Conservation (phyloP, 106 monocot species). For the Amphibolis antarctica region DNA sequence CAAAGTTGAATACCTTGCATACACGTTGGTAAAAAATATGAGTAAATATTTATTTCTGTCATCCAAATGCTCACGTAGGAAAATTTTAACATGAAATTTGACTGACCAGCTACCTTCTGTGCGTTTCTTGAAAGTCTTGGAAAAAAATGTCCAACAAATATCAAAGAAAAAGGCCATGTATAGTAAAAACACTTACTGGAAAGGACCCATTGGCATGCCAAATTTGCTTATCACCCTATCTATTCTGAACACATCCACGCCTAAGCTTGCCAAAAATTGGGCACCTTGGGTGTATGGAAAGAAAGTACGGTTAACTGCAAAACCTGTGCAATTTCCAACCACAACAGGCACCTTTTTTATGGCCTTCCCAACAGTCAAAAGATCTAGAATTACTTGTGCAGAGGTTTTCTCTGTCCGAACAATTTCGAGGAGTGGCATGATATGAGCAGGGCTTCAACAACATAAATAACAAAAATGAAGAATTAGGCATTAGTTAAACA, state of each 20-base stretch:
- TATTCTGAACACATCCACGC: conserved; percentile 80
- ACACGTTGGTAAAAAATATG: too few relatives aligned
- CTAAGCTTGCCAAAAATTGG: conserved; percentile 53
- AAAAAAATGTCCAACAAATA: background rate
- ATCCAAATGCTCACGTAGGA: too few relatives aligned
- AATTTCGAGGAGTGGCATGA: conserved; percentile 95
- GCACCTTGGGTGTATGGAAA: conserved; percentile 80
- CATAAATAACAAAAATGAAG: background rate
- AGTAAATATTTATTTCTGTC: too few relatives aligned
- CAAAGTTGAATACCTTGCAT: too few relatives aligned
- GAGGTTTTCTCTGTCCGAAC: conserved; percentile 88
- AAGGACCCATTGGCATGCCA: conserved; percentile 98
- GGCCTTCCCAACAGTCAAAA: conserved; percentile 71
- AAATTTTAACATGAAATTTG: too few relatives aligned
- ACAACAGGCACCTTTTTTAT: conserved; percentile 95
- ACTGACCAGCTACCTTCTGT: too few relatives aligned
- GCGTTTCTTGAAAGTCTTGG: background rate
- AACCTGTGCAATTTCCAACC: conserved; percentile 90
- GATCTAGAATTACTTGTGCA: conserved; percentile 85
- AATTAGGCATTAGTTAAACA: background rate
- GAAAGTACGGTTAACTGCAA: conserved; percentile 93
- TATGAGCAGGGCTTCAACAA: conserved; percentile 74
- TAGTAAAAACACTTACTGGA: conserved; percentile 62
- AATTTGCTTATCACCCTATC: conserved; percentile 67
- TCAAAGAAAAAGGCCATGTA: background rate